Evolutionary conservation across 441 rosid genomes (phyloP).

Genomic region (Populus trichocarpa): DNA sequence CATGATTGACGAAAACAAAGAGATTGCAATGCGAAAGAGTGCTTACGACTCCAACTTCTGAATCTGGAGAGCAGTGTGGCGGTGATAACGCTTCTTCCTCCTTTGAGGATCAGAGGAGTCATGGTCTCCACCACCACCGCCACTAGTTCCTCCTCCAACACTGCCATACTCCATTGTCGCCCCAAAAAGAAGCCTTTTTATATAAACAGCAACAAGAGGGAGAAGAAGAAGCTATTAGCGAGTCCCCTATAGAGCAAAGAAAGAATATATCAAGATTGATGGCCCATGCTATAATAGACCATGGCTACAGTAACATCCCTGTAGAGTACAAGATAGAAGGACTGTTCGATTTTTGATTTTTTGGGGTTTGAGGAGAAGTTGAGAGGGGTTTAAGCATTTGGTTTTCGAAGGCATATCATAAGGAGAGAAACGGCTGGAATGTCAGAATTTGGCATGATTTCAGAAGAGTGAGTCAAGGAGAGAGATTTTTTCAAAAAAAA

Average conservation of each 20-base stretch:
- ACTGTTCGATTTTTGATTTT: background rate
- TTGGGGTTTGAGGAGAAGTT: background rate
- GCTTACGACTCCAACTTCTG: conserved; percentile 87
- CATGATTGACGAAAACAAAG: background rate
- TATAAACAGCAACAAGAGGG: background rate
- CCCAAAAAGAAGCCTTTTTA: background rate
- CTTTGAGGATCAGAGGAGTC: conserved; percentile 46
- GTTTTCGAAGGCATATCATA: background rate
- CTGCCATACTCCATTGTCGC: conserved; percentile 45
- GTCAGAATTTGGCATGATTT: conserved; percentile 37
- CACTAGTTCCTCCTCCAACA: conserved; percentile 34
- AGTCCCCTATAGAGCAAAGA: background rate
- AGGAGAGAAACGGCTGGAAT: conserved; percentile 24
- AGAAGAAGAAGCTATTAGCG: background rate
- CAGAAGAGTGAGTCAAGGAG: conserved; percentile 40
- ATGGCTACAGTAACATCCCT: background rate
- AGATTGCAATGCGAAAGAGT: background rate
- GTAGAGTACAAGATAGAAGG: background rate
- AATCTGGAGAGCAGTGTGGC: conserved; percentile 89
- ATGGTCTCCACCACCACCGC: conserved; percentile 50
- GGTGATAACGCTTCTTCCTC: conserved; percentile 89
- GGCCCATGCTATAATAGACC: background rate
- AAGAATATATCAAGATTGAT: background rate
- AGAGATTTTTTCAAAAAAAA: background rate
- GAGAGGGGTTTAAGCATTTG: background rate